Conservation (phyloP, 305 asterid species). For the Petunia hybrid region DNA sequence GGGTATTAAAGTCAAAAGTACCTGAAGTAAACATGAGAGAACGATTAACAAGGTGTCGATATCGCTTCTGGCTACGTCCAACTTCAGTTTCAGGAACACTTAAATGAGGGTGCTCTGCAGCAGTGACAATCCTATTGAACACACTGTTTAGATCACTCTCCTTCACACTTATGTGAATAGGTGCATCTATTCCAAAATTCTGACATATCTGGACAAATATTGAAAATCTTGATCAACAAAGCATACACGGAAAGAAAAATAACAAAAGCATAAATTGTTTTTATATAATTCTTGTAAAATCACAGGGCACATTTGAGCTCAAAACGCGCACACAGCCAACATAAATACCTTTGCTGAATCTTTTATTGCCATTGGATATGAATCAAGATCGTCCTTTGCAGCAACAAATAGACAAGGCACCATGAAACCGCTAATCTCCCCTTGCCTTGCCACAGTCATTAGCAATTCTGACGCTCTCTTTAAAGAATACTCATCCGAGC, state of each 20-base stretch:
- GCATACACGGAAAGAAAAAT: neutral
- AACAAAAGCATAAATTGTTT: neutral
- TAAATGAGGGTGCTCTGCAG: constrained; percentile 89
- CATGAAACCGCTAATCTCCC: constrained; percentile 76
- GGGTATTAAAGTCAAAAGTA: constrained; percentile 39
- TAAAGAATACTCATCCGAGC: constrained; percentile 86
- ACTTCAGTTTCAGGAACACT: constrained; percentile 87
- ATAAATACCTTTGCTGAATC: constrained; percentile 76
- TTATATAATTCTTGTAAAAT: neutral
- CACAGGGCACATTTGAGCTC: neutral
- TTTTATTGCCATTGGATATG: constrained; percentile 63
- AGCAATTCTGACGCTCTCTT: constrained; percentile 85
- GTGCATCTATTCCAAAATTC: constrained; percentile 83
- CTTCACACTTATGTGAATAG: constrained; percentile 84
- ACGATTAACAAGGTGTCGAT: constrained; percentile 64
- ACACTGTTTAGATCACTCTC: constrained; percentile 81
- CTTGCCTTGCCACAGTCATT: constrained; percentile 70
- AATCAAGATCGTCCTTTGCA: constrained; percentile 78
- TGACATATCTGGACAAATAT: constrained; percentile 69
- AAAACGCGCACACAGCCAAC: neutral
- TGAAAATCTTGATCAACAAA: constrained; percentile 19
- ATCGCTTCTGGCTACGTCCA: constrained; percentile 75
- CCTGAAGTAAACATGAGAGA: constrained; percentile 82
- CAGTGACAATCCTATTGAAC: constrained; percentile 75
- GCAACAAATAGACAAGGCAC: constrained; percentile 94